A percentile compares a stretch with the other conserved stretches of the same genome.
Evolutionary conservation across 495 filamentous ascomycete species (phyloP).

Genomic region (Parathielavia hyrcaniae): DNA sequence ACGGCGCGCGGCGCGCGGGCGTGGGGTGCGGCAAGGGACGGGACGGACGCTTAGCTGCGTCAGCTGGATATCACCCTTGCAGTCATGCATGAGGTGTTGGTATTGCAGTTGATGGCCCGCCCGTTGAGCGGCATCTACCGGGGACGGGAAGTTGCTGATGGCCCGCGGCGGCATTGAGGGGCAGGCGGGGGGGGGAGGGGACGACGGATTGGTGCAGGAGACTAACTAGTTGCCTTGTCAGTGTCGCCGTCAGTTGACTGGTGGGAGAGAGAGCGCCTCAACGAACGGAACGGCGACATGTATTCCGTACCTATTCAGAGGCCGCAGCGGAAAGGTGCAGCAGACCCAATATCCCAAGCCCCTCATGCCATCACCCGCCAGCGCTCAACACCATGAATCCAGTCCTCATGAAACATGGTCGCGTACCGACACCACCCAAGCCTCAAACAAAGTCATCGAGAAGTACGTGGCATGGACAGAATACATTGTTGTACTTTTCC

Average conservation of each 20-base stretch:
- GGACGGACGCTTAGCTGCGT: no score
- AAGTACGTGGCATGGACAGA: not conserved
- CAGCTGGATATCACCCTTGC: no score
- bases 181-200: not conserved
- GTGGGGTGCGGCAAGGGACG: no score
- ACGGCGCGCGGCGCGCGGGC: no score
- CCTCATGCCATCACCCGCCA: not conserved
- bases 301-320: not conserved
- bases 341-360: no score
- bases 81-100: no score
- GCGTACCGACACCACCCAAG: not conserved
- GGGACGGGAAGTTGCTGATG: not conserved
- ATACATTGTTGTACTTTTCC: conserved; percentile 4
- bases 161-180: no score
- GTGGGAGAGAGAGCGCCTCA: no score
- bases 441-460: not conserved
- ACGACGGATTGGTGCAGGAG: not conserved
- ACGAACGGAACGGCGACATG: not conserved
- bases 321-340: no score
- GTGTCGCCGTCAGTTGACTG: not conserved
- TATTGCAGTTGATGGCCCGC: not conserved
- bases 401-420: not conserved
- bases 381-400: not conserved
- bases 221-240: not conserved
- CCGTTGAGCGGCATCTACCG: no score